A percentile compares a stretch with the other conserved stretches of the same genome.
phyloP scores from a whole-genome alignment of 2,329 filamentous ascomycete species.

The Dothiorella sarmentorum region DNA sequence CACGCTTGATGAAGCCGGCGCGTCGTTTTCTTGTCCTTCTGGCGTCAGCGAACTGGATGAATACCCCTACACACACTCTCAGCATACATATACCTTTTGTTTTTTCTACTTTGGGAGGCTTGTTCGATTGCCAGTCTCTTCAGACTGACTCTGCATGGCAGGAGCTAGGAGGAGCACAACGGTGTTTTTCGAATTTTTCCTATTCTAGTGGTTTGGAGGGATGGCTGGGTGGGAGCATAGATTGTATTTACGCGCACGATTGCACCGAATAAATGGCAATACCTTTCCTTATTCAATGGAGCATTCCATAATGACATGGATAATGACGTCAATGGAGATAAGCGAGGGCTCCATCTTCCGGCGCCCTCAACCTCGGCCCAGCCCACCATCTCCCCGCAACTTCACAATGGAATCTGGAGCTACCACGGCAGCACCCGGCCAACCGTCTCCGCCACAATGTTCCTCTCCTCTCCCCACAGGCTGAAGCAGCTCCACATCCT shows the following conservation, averaged over 20 bases:
- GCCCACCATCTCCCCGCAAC: not conserved
- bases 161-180: not conserved
- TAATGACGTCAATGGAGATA: not conserved
- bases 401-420: not conserved
- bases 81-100: not conserved
- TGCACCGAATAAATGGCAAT: not conserved
- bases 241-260: slow-evolving; percentile 12
- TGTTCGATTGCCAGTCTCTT: not conserved
- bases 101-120: not conserved
- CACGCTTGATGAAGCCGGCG: not conserved
- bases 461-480: not conserved
- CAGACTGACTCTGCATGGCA: slow-evolving; percentile 5
- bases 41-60: not conserved
- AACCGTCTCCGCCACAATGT: not conserved
- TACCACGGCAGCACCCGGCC: not conserved
- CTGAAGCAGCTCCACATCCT: not conserved
- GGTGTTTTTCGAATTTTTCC: not conserved
- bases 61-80: slow-evolving; percentile 3
- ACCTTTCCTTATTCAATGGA: not conserved
- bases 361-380: slow-evolving; percentile 6
- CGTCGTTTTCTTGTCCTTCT: not conserved
- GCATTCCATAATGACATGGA: not conserved
- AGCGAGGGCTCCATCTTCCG: not conserved
- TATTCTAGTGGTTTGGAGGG: not conserved
- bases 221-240: not conserved